Conservation (phyloP, 2,329 filamentous ascomycete genomes). For the Claviceps citrina region DNA sequence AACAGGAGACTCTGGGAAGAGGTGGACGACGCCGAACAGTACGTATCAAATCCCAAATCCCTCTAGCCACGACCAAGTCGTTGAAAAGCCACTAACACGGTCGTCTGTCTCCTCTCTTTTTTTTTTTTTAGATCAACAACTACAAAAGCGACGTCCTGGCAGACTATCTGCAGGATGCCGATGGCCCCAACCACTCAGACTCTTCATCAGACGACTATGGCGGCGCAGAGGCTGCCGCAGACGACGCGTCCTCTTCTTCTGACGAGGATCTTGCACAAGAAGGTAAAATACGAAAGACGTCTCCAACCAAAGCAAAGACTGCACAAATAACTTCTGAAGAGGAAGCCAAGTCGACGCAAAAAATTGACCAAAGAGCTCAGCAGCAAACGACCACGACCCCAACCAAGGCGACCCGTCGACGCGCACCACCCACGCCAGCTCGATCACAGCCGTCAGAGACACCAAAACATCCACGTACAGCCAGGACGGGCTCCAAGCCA, state of each 20-base stretch:
- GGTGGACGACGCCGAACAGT: slow-evolving; percentile 56
- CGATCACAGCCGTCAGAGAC: neutral
- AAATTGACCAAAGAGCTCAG: slow-evolving; percentile 17
- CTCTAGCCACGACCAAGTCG: neutral
- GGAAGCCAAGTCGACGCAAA: slow-evolving; percentile 12
- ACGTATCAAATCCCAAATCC: slow-evolving; percentile 7
- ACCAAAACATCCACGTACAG: neutral
- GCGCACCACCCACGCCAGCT: neutral
- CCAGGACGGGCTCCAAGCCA: slow-evolving; percentile 1
- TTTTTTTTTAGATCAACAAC: slow-evolving; percentile 18
- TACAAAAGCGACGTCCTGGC: slow-evolving; percentile 17
- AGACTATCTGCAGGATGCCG: slow-evolving; percentile 12
- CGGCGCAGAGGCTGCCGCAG: slow-evolving; percentile 14
- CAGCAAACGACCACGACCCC: slow-evolving; percentile 5
- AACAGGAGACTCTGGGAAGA: slow-evolving; percentile 64
- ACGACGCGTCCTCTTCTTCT: slow-evolving; percentile 16
- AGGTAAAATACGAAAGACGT: slow-evolving; percentile 22
- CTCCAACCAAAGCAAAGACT: slow-evolving; percentile 11
- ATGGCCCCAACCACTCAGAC: slow-evolving; percentile 16
- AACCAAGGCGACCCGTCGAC: neutral
- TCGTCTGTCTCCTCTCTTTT: too few relatives aligned
- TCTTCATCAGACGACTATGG: slow-evolving; percentile 22
- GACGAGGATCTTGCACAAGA: slow-evolving; percentile 14
- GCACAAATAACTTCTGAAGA: slow-evolving; percentile 13
- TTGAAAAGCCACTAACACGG: neutral